Conservation (phyloP, 2,329 filamentous ascomycete genomes). For the Colletotrichum horii region DNA sequence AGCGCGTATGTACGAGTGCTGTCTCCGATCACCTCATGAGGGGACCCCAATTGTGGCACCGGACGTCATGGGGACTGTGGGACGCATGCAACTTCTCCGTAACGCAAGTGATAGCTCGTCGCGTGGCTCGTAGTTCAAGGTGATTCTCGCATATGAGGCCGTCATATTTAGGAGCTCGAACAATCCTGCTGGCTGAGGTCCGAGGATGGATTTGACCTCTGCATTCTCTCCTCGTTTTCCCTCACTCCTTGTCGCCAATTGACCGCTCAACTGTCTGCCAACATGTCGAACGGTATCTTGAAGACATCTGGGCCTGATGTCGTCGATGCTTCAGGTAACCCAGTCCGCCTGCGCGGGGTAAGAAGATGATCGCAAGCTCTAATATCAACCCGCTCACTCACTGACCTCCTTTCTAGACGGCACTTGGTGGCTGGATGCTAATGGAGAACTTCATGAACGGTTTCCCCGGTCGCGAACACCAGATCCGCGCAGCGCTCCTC, state of each 20-base stretch:
- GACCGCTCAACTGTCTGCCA: neutral
- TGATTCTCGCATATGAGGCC: neutral
- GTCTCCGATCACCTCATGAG: neutral
- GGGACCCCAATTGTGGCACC: neutral
- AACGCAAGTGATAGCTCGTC: neutral
- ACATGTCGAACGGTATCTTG: constrained; percentile 8
- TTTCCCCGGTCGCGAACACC: constrained; percentile 62
- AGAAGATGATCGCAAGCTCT: neutral
- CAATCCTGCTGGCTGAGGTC: neutral
- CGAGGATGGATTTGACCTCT: neutral
- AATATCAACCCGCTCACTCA: neutral
- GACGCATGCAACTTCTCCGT: neutral
- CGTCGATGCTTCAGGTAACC: constrained; percentile 47
- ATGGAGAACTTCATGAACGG: constrained; percentile 71
- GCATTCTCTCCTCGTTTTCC: neutral
- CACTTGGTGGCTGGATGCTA: constrained; percentile 36
- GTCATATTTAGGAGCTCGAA: constrained; percentile 1
- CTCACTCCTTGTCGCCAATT: neutral
- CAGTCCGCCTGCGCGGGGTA: constrained; percentile 46
- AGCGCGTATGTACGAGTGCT: neutral
- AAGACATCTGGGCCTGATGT: constrained; percentile 31
- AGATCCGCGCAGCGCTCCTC: constrained; percentile 59
- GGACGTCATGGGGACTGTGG: constrained; percentile 1
- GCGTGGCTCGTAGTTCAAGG: neutral
- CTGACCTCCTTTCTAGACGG: constrained; percentile 21